These are phyloP conservation scores for barley (Hordeum vulgare) DNA, from an alignment of 176 grass and related monocot genomes.

Conservation along the genomic window DNA sequence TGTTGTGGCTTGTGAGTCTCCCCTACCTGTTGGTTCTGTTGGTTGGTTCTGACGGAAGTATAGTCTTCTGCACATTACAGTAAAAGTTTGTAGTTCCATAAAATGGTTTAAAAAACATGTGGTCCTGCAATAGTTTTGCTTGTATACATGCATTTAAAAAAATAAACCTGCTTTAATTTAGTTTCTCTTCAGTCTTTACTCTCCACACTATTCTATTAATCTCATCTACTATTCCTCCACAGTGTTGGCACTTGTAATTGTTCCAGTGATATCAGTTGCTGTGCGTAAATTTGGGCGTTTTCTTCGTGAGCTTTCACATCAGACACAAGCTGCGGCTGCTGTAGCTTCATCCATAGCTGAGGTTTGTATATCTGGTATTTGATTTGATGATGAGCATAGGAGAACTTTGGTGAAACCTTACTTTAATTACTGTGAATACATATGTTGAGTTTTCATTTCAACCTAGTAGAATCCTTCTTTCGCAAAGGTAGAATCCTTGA, in stretches of 20 bases:
- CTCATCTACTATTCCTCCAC: constrained; percentile 23
- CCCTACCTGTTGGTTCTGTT: not conserved
- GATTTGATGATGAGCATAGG: not conserved
- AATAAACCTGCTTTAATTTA: not conserved
- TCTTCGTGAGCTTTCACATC: constrained; percentile 95
- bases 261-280: constrained; percentile 72
- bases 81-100: not conserved
- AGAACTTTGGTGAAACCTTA: not conserved
- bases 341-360: constrained; percentile 92
- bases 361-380: constrained; percentile 41
- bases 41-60: not conserved
- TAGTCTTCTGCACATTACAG: not conserved
- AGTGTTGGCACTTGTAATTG: constrained; percentile 86
- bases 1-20: not conserved
- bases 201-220: not conserved
- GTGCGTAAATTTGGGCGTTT: constrained; percentile 78
- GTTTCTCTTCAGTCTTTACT: not conserved
- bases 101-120: not conserved
- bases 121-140: not conserved
- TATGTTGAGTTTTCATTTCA: no score
- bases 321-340: constrained; percentile 87
- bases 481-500: not conserved
- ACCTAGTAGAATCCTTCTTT: no score
- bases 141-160: not conserved
- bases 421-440: not conserved